Percentiles rank a stretch among this genome's conserved stretches.
Evolutionary conservation across 495 filamentous ascomycete genomes (phyloP).

Genomic region (Hypoxylon perforatum): DNA sequence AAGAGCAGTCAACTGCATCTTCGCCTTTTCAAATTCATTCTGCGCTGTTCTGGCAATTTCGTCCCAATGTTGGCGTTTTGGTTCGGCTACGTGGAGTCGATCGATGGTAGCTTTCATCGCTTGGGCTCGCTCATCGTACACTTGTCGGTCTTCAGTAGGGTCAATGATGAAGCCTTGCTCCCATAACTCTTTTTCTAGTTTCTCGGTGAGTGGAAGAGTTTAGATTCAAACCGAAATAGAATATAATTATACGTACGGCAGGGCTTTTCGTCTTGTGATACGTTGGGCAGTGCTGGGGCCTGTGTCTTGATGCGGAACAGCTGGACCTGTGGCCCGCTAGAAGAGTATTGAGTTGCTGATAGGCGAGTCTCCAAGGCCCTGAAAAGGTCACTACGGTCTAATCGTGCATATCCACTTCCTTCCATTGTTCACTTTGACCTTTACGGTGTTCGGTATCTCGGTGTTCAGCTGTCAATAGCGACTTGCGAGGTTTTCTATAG

Average conservation of each 20-base stretch:
- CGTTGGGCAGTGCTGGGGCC: constrained; percentile 1
- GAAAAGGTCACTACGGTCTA: constrained; percentile 18
- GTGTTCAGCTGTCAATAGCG: too few relatives aligned
- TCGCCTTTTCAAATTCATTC: constrained; percentile 12
- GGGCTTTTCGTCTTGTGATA: neutral
- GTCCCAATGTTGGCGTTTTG: constrained; percentile 5
- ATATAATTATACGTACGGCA: constrained; percentile 17
- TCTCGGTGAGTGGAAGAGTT: too few relatives aligned
- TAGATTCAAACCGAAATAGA: too few relatives aligned
- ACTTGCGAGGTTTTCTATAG: too few relatives aligned
- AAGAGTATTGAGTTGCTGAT: neutral
- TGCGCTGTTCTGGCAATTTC: neutral
- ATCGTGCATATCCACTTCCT: constrained; percentile 11
- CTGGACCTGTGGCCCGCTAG: constrained; percentile 21
- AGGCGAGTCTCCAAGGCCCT: constrained; percentile 19
- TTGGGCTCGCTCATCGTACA: too few relatives aligned
- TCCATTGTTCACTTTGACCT: constrained; percentile 20
- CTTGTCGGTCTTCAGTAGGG: too few relatives aligned
- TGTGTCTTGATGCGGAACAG: constrained; percentile 22
- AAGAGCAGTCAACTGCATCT: constrained; percentile 2
- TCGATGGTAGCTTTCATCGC: constrained; percentile 18
- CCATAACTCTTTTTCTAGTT: too few relatives aligned
- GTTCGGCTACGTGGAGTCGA: constrained; percentile 9
- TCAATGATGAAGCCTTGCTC: too few relatives aligned
- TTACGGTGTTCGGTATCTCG: too few relatives aligned